Evolutionary conservation across 1,139 yeast genomes (phyloP), one percentile per base, ranked within the genome.

Genomic region (Zygoascus meyerae): DNA sequence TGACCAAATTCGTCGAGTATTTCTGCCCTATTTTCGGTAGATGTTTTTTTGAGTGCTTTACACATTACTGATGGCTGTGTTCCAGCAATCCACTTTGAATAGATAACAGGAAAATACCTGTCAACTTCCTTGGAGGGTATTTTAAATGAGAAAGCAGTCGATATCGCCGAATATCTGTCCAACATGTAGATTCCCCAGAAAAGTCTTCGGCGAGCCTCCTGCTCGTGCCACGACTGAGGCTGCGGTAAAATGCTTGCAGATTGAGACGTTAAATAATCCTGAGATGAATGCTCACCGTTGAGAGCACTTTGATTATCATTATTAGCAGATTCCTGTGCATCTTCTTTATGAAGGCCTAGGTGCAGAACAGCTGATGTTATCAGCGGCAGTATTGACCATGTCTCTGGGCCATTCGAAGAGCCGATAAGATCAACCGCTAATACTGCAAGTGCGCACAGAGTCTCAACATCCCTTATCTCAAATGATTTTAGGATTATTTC

Each of bases 141-240:
- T 36, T 54, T 48, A 47, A 55, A 53, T 10, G 52, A 47, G 30
- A 55, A 53, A 2, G 59, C 50, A 1, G 58, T 55, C 4, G 59
- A 54, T 8, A 55, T 55, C 3, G 59, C 53, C 1, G 56, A 52
- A 28, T 40, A 52, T 15, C 58, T 38, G 36, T 55, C 59, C 8
- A 55, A 51, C 10, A 44, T 26, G 26, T 52, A 55, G 9, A 55
- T 55, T 2, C 55, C 57, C 59, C 59, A 55, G 29, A 55, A 55
- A 9, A 55, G 49, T 17, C 59, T 42, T 18, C 59, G 42, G 7
- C 59, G 48, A 12, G 55, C 39, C 41, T 55, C 59, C 12, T 48
- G 46, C 30, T 55, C 59, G 10, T 47, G 41, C 44, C 50, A 51
- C 16, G 42, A 44, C 14, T 36, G 36, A 7, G 56, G 45, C 2